Evolutionary conservation across 1,139 yeast genomes (phyloP), one percentile per base, ranked within the genome.

Genomic region (Saccharomycopsis hybrid): DNA sequence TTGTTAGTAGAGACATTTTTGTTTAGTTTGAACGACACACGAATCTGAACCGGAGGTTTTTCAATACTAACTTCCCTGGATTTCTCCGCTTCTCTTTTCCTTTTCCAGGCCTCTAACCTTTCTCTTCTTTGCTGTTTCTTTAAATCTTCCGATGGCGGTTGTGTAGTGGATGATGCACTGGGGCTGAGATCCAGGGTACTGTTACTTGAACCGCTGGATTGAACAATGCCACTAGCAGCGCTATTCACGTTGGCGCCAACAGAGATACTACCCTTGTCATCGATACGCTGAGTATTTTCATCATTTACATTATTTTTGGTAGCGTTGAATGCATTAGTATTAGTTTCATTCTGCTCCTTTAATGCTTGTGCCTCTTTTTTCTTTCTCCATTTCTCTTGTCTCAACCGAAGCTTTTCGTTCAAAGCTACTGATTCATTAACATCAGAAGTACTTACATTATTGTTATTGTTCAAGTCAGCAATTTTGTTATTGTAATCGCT

Each of bases 51-150:
- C 11, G 35, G 35, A 7, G 35, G 35, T 31, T 31, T 7, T 36
- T 36, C 39, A 5, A 36, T 24, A 36, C 24, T 11, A 5, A n/a
- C 18, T 7, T 9, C n/a, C 24, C 7, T 11, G 9, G 39, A 9
- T 55, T 44, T 57, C 58, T 59, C 57, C 60, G 56, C 50, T 50
- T 52, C 63, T 56, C 70, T 73, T 58, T 68, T 72, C 60, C 61
- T 63, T 59, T 70, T 72, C 75, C 76, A 70, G 1, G 68, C 72
- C 38, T 67, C 70, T 3, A 71, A 55, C 55, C 65, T 68, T 54
- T 61, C 54, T 43, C 49, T 38, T 40, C 56, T 43, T 8, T 46
- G 29, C 30, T 52, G 32, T 31, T 49, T 52, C 30, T 53, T 53
- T 42, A 33, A 33, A 13, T 50, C 56, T 35, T 44, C 48, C 25